Conservation (phyloP, 495 filamentous ascomycete species). For the Letharia lupina region DNA sequence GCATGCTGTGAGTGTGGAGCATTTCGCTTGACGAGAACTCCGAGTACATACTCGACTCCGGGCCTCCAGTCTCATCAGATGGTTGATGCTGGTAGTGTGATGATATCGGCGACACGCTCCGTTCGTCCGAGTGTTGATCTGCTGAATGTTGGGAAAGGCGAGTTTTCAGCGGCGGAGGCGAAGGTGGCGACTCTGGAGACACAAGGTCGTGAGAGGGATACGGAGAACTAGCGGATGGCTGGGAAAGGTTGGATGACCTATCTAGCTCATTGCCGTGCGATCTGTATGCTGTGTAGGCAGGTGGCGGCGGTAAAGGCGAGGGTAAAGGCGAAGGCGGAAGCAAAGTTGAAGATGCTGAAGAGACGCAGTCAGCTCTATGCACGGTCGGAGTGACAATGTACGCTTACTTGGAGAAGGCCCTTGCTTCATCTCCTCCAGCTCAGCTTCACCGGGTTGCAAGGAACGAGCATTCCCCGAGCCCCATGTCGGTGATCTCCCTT, state of each 20-base stretch:
- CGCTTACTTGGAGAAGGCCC: not conserved
- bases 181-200: not conserved
- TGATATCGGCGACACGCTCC: slow-evolving; percentile 1
- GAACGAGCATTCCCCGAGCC: not conserved
- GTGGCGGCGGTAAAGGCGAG: not conserved
- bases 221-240: not conserved
- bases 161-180: not conserved
- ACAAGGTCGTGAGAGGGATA: not conserved
- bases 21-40: not conserved
- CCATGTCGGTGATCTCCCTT: not conserved
- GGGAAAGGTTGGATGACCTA: not conserved
- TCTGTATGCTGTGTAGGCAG: not conserved
- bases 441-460: not conserved
- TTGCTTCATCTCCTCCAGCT: not conserved
- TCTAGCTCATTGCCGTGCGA: not conserved
- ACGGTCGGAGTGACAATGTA: not conserved
- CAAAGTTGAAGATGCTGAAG: not conserved
- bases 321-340: not conserved
- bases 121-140: not conserved
- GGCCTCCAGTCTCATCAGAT: not conserved
- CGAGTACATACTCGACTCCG: not conserved
- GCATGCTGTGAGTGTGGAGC: not conserved
- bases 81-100: not conserved
- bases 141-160: not conserved
- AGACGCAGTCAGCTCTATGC: not conserved